Conservation (phyloP, 768 basidiomycete species). For the Coprinellus micaceus region DNA sequence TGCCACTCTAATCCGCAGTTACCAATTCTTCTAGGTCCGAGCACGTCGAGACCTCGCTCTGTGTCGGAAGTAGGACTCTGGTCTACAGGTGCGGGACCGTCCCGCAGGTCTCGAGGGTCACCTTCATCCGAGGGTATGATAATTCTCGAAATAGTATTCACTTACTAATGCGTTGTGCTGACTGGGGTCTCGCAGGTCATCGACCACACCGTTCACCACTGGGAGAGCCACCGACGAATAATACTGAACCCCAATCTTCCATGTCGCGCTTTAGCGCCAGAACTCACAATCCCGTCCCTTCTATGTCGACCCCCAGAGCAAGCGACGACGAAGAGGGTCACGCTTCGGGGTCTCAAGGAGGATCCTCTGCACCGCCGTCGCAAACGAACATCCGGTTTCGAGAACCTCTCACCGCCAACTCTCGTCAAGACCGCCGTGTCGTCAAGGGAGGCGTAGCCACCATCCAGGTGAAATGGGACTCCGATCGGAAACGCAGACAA, state of each 20-base stretch:
- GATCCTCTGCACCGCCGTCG: neutral
- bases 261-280: too few species aligned
- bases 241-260: too few species aligned
- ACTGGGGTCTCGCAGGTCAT: too few species aligned
- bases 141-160: too few species aligned
- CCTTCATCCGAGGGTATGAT: neutral
- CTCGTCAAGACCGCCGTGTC: conserved; percentile 7
- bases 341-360: neutral
- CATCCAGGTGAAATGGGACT: conserved; percentile 29
- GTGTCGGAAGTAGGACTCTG: neutral
- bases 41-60: neutral
- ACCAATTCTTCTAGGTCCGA: neutral
- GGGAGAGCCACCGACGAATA: too few species aligned
- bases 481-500: conserved; percentile 29
- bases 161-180: too few species aligned
- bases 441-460: conserved; percentile 11
- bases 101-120: neutral
- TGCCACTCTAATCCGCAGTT: neutral
- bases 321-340: neutral
- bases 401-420: conserved; percentile 10
- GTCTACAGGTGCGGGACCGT: neutral
- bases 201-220: too few species aligned
- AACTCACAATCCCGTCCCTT: too few species aligned
- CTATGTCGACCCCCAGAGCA: neutral
- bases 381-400: conserved; percentile 11